Evolutionary conservation across 2,329 filamentous ascomycete genomes (phyloP).

Genomic region (Colletotrichum echinochloae): DNA sequence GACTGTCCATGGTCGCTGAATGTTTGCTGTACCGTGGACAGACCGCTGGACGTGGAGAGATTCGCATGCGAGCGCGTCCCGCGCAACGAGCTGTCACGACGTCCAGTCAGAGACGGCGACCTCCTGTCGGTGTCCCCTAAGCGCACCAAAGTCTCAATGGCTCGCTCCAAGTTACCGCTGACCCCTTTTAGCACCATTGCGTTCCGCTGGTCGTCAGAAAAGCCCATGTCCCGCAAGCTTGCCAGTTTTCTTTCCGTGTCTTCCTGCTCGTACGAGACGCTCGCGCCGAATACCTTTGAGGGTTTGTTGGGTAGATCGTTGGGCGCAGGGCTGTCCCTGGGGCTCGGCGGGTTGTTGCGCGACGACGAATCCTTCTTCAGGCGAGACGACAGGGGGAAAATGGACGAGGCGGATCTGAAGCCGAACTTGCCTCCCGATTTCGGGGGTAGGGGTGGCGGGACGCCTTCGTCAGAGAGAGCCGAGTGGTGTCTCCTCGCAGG

Average conservation of each 20-base stretch:
- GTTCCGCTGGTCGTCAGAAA: constrained; percentile 85
- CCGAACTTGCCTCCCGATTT: constrained; percentile 73
- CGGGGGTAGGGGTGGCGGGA: constrained; percentile 71
- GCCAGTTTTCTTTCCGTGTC: constrained; percentile 81
- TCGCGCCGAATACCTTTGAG: constrained; percentile 77
- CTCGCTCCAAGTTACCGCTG: constrained; percentile 85
- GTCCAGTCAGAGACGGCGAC: constrained; percentile 55
- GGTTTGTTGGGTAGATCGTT: constrained; percentile 68
- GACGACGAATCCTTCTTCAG: constrained; percentile 66
- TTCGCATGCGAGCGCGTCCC: constrained; percentile 67
- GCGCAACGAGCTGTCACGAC: constrained; percentile 62
- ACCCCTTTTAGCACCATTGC: constrained; percentile 83
- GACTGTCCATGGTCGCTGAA: constrained; percentile 46
- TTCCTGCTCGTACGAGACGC: constrained; percentile 67
- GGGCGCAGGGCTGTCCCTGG: constrained; percentile 49
- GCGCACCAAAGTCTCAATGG: constrained; percentile 86
- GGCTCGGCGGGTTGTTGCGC: constrained; percentile 41
- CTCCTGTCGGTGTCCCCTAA: constrained; percentile 77
- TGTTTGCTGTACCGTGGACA: constrained; percentile 48
- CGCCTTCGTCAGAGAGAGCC: constrained; percentile 67
- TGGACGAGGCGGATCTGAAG: constrained; percentile 72
- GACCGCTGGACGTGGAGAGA: constrained; percentile 54
- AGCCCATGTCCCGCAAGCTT: constrained; percentile 90
- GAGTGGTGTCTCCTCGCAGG: constrained; percentile 54
- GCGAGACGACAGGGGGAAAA: constrained; percentile 72